These are phyloP conservation scores for Coprinopsis strossmayeri DNA, from an alignment of 768 basidiomycete species.

Conservation along the genomic window DNA sequence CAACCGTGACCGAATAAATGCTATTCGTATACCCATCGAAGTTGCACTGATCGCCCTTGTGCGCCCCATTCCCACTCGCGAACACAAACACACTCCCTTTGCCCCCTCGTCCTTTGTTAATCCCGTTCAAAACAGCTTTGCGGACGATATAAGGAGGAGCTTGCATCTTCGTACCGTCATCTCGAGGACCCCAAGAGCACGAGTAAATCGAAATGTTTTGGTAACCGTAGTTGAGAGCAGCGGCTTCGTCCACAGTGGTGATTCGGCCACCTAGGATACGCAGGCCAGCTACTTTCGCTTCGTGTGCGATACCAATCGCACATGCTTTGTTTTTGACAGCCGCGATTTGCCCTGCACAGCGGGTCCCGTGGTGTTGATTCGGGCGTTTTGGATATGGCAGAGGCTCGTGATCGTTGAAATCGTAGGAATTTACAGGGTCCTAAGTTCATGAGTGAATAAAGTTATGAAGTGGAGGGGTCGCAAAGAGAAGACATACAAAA, in stretches of 20 bases:
- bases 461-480: neutral
- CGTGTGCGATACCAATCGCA: slow-evolving; percentile 89
- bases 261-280: slow-evolving; percentile 93
- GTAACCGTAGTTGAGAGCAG: slow-evolving; percentile 88
- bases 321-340: slow-evolving; percentile 89
- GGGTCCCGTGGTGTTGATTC: slow-evolving; percentile 94
- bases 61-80: slow-evolving; percentile 93
- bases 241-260: slow-evolving; percentile 90
- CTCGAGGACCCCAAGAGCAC: slow-evolving; percentile 97
- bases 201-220: slow-evolving; percentile 87
- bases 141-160: slow-evolving; percentile 83
- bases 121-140: slow-evolving; percentile 90
- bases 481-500: slow-evolving; percentile 57
- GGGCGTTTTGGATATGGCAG: slow-evolving; percentile 78
- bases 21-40: slow-evolving; percentile 99
- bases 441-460: too few relatives aligned
- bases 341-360: slow-evolving; percentile 94
- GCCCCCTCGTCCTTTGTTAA: slow-evolving; percentile 72
- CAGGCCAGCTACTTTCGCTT: slow-evolving; percentile 84
- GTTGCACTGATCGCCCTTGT: slow-evolving; percentile 93
- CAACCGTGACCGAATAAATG: slow-evolving; percentile 92
- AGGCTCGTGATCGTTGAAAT: slow-evolving; percentile 90
- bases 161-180: slow-evolving; percentile 91
- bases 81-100: slow-evolving; percentile 94
- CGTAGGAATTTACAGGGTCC: slow-evolving; percentile 83